Base-by-base conservation (phyloP, 2,329 filamentous ascomycete species). In the Aschersonia sp. region DNA sequence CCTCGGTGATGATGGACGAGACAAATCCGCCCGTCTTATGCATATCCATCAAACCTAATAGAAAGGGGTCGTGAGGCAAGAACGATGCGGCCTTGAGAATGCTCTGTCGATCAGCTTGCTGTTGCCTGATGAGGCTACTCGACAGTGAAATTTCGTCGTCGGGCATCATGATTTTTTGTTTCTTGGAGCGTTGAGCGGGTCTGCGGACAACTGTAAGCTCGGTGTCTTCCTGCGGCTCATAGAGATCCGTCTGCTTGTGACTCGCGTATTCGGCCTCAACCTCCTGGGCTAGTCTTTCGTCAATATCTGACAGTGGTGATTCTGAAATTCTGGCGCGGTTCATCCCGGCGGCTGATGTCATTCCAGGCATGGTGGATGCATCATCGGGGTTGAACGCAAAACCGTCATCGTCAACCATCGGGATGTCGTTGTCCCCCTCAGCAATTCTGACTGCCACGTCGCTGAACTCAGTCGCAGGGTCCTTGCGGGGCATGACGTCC, bases 1-100 rank as follows among this genome's bases (percentile, higher is more conserved):
- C 85, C 51, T 89, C 87, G 46, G 85, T 82, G 67, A 95, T 81
- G 52, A 95, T 82, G 56, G 79, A 89, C 4, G 83, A 85, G 14
- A 95, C 86, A 57, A 98, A 97, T 40, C 81, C 86, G 47, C 92
- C 90, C 47, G 77, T 87, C 67, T 84, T 88, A 63, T 95, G 92
- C 76, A 95, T 84, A 56, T 89, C 87, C 71, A 95, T 84, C 29
- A 98, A 70, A 35, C 87, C 86, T 32, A 97, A 74, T 11, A 97
- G 73, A 47, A 90, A 80, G 2, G 89, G 87, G 55, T 98, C 88
- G 40, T 86, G 81, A 2, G 90, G 87, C 43, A 98, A 71, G 65
- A 94, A 95, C 1, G 81, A 80, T 6, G 85, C 80, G 2, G 83
- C 77, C 64, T 84, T 89, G 49, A 95, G 72, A 51, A 97, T 97